Base-by-base conservation (phyloP, 495 filamentous ascomycete species). In the Aspergillus hancockii region DNA sequence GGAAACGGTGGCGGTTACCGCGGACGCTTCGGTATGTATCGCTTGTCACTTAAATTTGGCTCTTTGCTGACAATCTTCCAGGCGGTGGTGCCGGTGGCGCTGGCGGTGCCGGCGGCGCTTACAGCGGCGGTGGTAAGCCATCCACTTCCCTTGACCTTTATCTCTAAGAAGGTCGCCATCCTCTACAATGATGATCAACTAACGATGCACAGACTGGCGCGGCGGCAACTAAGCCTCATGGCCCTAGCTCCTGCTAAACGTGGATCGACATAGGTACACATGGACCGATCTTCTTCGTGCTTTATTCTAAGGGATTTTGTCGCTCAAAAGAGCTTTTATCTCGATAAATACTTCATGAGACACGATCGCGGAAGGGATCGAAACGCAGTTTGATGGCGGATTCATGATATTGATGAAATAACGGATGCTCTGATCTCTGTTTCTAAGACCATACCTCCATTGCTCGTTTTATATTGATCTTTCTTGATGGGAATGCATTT, bases 1-100 rank as follows among this genome's bases (percentile, higher is more conserved):
- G 59, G 62, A 45, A 50, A 62, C 32, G 60, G 59, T 19, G 76
- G 77, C 31, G 76, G 75, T 40, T 70, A 71, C 57, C 60, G 63
- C 59, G 70, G 71, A 55, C 69, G 68, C 52, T 69, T 70, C 40
- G 65, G 67, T 59, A 38, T 32, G 51, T 63, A 31, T 12, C 16
- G 14, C 8, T 25, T 28, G 25, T 25, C 10, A n/a, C 22, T 13
- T 36, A 6, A 8, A 54, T 41, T 19, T 23, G 52, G 16, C 5
- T 47, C 16, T 7, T 21, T 50, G 32, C 56, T 63, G 25, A 58
- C 40, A 19, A 38, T 40, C 34, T 40, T 54, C 19, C 43, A 58
- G 75, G 73, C n/a, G 72, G 71, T 28, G 63, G 61, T 22, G 63
- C 66, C 7, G 63, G 63, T 49, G 55, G 60, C 34, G 62, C 63